Evolutionary conservation across 352 stramenopile genomes (phyloP).

Genomic region (Phytophthora citrophthora): DNA sequence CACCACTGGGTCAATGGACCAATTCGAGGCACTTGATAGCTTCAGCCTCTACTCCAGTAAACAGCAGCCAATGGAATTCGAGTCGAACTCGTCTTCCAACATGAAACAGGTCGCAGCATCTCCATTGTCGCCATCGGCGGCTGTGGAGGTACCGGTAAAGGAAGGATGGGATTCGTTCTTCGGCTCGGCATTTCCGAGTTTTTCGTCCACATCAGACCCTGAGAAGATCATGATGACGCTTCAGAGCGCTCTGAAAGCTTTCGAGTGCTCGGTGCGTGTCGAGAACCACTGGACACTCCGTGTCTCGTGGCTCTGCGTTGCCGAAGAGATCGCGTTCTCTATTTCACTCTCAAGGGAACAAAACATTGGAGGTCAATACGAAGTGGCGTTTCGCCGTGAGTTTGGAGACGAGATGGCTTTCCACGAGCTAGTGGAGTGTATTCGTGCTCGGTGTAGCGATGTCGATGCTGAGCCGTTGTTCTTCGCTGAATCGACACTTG

Average conservation of each 20-base stretch:
- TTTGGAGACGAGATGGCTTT: constrained; percentile 66
- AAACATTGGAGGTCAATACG: constrained; percentile 36
- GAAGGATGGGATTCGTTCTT: constrained; percentile 47
- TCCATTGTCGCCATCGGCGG: constrained; percentile 56
- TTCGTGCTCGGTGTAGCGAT: constrained; percentile 60
- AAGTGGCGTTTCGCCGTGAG: constrained; percentile 65
- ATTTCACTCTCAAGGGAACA: constrained; percentile 56
- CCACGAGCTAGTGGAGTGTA: constrained; percentile 52
- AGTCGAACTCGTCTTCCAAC: constrained; percentile 1
- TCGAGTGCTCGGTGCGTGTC: constrained; percentile 50
- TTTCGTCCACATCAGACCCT: constrained; percentile 47
- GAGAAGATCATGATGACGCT: constrained; percentile 61
- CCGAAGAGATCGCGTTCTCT: constrained; percentile 68
- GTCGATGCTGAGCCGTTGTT: constrained; percentile 67
- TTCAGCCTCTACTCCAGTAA: constrained; percentile 23
- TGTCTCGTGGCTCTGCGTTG: constrained; percentile 66
- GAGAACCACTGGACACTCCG: constrained; percentile 51
- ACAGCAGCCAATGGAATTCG: constrained; percentile 16
- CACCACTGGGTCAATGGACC: constrained; percentile 28
- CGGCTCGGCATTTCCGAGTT: constrained; percentile 57
- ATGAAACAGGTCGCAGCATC: constrained; percentile 33
- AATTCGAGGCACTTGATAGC: constrained; percentile 22
- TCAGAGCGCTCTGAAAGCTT: constrained; percentile 43
- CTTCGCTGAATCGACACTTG: constrained; percentile 54
- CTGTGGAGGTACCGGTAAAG: constrained; percentile 63